Percentiles rank a stretch among this genome's conserved stretches.
Evolutionary conservation across 257 asterid species (phyloP).

Genomic region (Solanum medicagineum): DNA sequence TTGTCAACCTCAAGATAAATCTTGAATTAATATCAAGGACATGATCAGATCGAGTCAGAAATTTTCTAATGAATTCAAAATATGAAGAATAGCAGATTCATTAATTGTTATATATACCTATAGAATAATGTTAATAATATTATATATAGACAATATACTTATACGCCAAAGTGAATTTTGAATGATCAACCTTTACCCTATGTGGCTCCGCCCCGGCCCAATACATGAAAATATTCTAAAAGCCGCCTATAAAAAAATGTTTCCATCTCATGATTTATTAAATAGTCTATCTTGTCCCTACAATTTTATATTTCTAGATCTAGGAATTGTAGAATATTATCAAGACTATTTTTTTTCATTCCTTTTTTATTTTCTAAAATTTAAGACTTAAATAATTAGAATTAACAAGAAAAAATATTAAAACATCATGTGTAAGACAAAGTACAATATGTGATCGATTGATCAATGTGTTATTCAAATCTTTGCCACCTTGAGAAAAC

Average conservation of each 20-base stretch:
- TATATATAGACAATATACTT: too few species aligned
- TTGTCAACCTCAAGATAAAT: background rate
- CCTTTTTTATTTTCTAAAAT: background rate
- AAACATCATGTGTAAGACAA: background rate
- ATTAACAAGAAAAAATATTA: background rate
- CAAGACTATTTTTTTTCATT: background rate
- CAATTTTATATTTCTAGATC: background rate
- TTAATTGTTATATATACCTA: too few species aligned
- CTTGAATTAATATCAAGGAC: background rate
- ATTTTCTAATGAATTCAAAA: too few species aligned
- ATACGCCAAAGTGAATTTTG: rapidly evolving
- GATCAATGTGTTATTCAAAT: background rate
- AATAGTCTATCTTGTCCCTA: background rate
- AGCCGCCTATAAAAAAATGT: background rate
- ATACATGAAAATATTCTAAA: background rate
- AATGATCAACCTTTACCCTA: background rate
- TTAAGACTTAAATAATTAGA: background rate
- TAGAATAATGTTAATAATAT: too few species aligned
- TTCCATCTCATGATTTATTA: background rate
- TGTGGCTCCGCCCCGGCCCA: background rate
- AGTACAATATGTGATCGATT: background rate
- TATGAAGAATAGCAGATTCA: background rate
- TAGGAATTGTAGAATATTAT: background rate
- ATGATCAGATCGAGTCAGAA: background rate
- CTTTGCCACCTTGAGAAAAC: background rate